phyloP scores from a whole-genome alignment of 495 filamentous ascomycete genomes.

The Aspergillus affinis region DNA sequence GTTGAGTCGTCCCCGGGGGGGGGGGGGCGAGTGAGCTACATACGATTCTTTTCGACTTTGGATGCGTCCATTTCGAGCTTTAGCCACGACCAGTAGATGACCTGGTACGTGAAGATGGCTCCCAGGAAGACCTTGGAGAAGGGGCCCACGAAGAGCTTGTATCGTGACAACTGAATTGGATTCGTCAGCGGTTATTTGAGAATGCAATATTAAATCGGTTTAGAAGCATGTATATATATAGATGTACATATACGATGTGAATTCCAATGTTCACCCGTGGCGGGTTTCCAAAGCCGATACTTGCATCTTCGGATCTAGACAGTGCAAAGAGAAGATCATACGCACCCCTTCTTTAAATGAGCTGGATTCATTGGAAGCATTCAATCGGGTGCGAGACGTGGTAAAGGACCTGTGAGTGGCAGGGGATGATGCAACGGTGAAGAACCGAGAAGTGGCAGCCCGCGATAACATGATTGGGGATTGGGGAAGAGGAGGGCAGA shows the following conservation, averaged over 20 bases:
- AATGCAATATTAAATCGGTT: no score
- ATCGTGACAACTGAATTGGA: constrained; percentile 62
- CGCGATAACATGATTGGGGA: not conserved
- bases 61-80: constrained; percentile 80
- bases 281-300: not conserved
- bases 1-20: constrained; percentile 2
- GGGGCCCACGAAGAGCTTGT: constrained; percentile 74
- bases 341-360: constrained; percentile 25
- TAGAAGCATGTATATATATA: no score
- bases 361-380: constrained; percentile 15
- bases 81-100: constrained; percentile 79
- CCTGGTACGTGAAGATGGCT: constrained; percentile 85
- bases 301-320: not conserved
- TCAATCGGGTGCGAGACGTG: constrained; percentile 15
- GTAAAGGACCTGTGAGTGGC: constrained; percentile 16
- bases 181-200: not conserved
- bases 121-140: constrained; percentile 83
- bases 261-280: no score
- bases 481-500: no score
- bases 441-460: not conserved
- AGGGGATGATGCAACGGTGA: constrained; percentile 1
- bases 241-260: no score
- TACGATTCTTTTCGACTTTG: constrained; percentile 60
- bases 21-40: constrained; percentile 14
- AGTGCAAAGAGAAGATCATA: not conserved